Conservation (phyloP, 306 rosid species). For the Benincasa hispida region DNA sequence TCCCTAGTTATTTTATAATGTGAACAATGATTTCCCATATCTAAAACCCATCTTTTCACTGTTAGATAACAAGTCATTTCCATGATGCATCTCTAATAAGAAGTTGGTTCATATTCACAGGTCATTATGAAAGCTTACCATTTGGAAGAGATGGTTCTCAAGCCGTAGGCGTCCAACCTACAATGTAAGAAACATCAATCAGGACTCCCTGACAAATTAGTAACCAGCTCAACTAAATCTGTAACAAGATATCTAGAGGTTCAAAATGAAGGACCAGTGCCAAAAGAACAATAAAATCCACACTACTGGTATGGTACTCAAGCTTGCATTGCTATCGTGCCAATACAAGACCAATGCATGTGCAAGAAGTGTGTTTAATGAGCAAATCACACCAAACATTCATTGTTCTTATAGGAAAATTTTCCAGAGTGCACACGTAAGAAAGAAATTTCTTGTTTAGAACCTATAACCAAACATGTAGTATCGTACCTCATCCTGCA, state of each 20-base stretch:
- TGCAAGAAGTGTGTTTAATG: neutral
- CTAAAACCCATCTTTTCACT: neutral
- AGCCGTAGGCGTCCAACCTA: slow-evolving; percentile 52
- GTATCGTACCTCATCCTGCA: slow-evolving; percentile 33
- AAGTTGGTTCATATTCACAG: neutral
- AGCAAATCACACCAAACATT: neutral
- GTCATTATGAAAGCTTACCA: slow-evolving; percentile 42
- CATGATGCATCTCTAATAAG: neutral
- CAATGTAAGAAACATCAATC: slow-evolving; percentile 13
- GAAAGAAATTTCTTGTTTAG: neutral
- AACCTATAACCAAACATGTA: neutral
- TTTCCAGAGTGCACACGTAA: neutral
- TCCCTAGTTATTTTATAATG: neutral
- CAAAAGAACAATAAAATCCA: neutral
- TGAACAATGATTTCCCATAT: neutral
- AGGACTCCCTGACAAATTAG: neutral
- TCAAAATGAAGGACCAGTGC: neutral
- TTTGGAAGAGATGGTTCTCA: slow-evolving; percentile 59
- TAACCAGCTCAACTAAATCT: neutral
- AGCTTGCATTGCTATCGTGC: neutral
- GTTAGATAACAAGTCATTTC: neutral
- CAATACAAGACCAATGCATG: neutral
- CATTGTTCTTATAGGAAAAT: neutral
- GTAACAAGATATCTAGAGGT: neutral
- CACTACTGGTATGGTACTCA: neutral